These are phyloP conservation scores for Penicillium subrubescens DNA, from an alignment of 495 filamentous ascomycete genomes.

Conservation along the genomic window DNA sequence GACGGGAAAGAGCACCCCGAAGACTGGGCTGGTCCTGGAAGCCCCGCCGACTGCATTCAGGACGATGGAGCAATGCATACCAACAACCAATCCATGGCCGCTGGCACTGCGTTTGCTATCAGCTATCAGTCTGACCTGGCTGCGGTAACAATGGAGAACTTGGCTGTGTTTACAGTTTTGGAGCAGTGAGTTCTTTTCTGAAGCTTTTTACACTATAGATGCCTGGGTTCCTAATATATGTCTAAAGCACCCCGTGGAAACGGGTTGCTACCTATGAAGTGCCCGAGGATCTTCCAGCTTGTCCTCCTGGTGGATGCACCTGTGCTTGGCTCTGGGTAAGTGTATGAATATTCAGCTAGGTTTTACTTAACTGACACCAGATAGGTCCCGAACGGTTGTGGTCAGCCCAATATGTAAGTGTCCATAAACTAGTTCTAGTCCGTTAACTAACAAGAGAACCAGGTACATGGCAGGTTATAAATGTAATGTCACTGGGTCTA, in stretches of 20 bases:
- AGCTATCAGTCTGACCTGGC: conserved; percentile 50
- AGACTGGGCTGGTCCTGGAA: conserved; percentile 44
- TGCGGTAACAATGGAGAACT: conserved; percentile 53
- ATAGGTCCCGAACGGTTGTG: conserved; percentile 50
- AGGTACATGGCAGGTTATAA: conserved; percentile 58
- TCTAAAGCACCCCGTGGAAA: conserved; percentile 50
- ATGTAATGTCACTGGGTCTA: conserved; percentile 52
- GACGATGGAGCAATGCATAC: conserved; percentile 49
- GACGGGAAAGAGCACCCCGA: conserved; percentile 51
- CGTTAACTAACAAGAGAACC: neutral
- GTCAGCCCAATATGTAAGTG: conserved; percentile 43
- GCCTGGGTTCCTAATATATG: conserved; percentile 3
- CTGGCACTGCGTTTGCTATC: conserved; percentile 57
- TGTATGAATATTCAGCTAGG: neutral
- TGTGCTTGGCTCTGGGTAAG: conserved; percentile 59
- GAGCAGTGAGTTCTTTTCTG: conserved; percentile 34
- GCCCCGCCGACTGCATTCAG: conserved; percentile 31
- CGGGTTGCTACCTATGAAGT: conserved; percentile 51
- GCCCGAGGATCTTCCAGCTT: conserved; percentile 46
- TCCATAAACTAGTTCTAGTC: neutral
- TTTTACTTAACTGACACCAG: neutral
- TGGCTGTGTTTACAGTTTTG: conserved; percentile 53
- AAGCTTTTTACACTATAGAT: neutral
- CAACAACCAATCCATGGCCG: conserved; percentile 43
- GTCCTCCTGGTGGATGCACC: conserved; percentile 52